Evolutionary conservation across 2,329 filamentous ascomycete species (phyloP).

Genomic region (Fusarium austroafricanum): DNA sequence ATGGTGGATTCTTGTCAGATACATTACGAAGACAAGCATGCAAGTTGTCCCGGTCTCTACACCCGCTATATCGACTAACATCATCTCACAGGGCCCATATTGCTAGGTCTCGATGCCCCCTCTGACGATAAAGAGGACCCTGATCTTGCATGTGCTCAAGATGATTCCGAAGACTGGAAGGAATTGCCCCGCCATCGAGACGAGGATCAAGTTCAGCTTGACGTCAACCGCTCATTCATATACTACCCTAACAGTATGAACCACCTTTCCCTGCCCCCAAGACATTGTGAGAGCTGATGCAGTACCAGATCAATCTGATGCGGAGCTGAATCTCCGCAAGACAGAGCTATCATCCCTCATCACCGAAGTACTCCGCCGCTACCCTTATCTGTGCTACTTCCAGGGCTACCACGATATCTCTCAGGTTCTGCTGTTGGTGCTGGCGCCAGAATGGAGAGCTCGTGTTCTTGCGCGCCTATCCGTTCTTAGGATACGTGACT

Average conservation of each 20-base stretch:
- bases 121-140: constrained; percentile 25
- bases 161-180: constrained; percentile 60
- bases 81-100: constrained; percentile 67
- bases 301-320: constrained; percentile 71
- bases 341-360: constrained; percentile 84
- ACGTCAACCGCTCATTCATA: constrained; percentile 96
- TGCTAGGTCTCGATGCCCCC: constrained; percentile 59
- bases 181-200: constrained; percentile 81
- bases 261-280: not conserved
- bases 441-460: constrained; percentile 71
- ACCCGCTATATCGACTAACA: constrained; percentile 27
- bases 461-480: constrained; percentile 83
- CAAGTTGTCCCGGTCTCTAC: constrained; percentile 60
- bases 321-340: constrained; percentile 78
- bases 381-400: constrained; percentile 93
- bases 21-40: constrained; percentile 79
- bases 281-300: constrained; percentile 16
- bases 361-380: constrained; percentile 78
- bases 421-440: constrained; percentile 90
- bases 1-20: constrained; percentile 76
- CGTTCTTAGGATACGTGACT: constrained; percentile 90
- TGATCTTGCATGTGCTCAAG: constrained; percentile 12
- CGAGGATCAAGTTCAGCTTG: constrained; percentile 90
- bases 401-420: constrained; percentile 99
- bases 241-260: constrained; percentile 85